Evolutionary conservation across 495 filamentous ascomycete species (phyloP).

Genomic region (Neurospora sp.): DNA sequence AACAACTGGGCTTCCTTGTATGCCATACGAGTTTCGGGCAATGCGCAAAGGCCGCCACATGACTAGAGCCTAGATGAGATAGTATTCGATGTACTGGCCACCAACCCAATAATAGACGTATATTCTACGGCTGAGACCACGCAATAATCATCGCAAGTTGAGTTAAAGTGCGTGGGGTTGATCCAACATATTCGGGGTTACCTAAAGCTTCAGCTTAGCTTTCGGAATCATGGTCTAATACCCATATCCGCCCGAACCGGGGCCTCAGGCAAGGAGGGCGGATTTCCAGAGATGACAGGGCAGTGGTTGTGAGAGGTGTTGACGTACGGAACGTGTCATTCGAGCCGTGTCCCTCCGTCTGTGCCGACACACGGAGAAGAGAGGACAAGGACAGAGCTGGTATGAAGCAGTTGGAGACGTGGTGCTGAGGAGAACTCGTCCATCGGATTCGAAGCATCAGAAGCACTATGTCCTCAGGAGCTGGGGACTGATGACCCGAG

Average conservation of each 20-base stretch:
- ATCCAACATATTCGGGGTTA: background rate
- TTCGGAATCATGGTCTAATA: background rate
- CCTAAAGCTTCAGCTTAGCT: background rate
- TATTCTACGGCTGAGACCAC: background rate
- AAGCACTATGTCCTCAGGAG: background rate
- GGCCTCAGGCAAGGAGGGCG: background rate
- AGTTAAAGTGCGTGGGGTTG: background rate
- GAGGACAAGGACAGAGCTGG: background rate
- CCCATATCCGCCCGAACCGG: background rate
- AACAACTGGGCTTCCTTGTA: background rate
- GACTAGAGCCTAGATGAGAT: background rate
- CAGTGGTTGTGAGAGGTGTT: background rate
- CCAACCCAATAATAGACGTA: background rate
- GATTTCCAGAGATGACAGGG: no score
- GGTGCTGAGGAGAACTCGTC: background rate
- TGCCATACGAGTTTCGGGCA: background rate
- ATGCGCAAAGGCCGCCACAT: background rate
- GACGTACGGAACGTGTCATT: background rate
- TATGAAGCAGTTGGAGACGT: background rate
- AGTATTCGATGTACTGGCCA: background rate
- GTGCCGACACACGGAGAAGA: background rate
- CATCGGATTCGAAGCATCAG: background rate
- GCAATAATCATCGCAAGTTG: background rate
- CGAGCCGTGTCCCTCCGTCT: background rate
- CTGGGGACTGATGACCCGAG: background rate